Conservation (phyloP, 2,329 filamentous ascomycete species). For the Colletotrichum sp. region DNA sequence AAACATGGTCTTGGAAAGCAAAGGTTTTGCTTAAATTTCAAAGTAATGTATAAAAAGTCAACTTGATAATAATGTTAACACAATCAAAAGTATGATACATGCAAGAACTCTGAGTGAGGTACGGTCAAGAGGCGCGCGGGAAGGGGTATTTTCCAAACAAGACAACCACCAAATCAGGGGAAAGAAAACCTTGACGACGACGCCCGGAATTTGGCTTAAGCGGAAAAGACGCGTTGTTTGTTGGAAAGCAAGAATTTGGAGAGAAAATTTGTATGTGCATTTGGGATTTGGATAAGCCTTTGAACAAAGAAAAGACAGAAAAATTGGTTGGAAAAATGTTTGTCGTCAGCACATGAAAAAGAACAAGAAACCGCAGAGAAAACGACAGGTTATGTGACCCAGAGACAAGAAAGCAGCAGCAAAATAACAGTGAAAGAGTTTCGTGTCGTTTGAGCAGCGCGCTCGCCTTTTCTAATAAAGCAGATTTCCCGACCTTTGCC, state of each 20-base stretch:
- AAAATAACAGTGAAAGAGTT: background rate
- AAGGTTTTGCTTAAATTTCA: background rate
- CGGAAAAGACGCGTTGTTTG: background rate
- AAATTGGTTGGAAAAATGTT: background rate
- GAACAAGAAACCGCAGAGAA: background rate
- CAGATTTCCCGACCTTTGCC: background rate
- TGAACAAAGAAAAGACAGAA: background rate
- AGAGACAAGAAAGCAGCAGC: background rate
- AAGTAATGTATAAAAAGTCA: background rate
- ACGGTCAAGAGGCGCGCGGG: background rate
- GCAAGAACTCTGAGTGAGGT: background rate
- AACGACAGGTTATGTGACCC: background rate
- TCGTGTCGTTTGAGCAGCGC: conserved; percentile 18
- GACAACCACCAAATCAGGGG: background rate
- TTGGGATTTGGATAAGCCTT: background rate
- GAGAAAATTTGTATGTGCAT: background rate
- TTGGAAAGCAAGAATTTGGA: background rate
- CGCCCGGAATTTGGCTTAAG: background rate
- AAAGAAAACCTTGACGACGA: background rate
- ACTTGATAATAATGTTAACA: background rate
- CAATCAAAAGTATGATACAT: background rate
- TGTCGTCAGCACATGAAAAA: background rate
- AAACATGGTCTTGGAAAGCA: background rate
- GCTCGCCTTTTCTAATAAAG: conserved; percentile 10
- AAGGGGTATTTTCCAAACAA: background rate